Conservation (phyloP, 192 early-diverging fungal species). For the Spinellus fusiger region DNA sequence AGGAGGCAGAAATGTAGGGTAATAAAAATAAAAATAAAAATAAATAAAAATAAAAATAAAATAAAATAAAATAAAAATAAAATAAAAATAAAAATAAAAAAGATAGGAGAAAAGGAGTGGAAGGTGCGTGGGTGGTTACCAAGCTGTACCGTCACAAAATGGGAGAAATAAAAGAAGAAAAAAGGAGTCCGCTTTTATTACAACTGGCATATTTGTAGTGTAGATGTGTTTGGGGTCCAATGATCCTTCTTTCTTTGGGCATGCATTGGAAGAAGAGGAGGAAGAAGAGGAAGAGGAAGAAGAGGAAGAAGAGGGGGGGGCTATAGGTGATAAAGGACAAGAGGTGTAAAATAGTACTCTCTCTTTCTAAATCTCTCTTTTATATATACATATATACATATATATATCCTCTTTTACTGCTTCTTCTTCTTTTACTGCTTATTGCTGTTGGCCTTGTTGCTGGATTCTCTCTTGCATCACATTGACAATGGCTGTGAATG, state of each 20-base stretch:
- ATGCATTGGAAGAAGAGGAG: too few relatives aligned
- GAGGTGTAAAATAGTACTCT: too few relatives aligned
- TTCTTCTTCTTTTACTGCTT: constrained; percentile 20
- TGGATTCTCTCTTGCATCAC: constrained; percentile 54
- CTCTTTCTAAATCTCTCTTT: background rate
- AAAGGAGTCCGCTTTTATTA: too few relatives aligned
- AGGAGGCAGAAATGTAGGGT: background rate
- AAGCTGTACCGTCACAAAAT: background rate
- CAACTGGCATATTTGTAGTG: too few relatives aligned
- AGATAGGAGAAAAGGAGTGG: background rate
- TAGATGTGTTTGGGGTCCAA: too few relatives aligned
- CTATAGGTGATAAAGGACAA: too few relatives aligned
- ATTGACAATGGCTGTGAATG: constrained; percentile 39
- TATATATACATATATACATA: background rate
- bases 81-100: background rate
- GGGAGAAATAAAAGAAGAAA: background rate
- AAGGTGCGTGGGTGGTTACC: background rate
- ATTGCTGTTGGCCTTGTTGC: constrained; percentile 29
- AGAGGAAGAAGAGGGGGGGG: too few relatives aligned
- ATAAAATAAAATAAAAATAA: background rate
- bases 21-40: background rate
- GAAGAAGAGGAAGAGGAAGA: too few relatives aligned
- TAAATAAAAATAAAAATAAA: background rate
- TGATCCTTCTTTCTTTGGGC: too few relatives aligned
- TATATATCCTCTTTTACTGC: background rate